phyloP scores from a whole-genome alignment of 352 stramenopile genomes.

The Pythium phragmitis region DNA sequence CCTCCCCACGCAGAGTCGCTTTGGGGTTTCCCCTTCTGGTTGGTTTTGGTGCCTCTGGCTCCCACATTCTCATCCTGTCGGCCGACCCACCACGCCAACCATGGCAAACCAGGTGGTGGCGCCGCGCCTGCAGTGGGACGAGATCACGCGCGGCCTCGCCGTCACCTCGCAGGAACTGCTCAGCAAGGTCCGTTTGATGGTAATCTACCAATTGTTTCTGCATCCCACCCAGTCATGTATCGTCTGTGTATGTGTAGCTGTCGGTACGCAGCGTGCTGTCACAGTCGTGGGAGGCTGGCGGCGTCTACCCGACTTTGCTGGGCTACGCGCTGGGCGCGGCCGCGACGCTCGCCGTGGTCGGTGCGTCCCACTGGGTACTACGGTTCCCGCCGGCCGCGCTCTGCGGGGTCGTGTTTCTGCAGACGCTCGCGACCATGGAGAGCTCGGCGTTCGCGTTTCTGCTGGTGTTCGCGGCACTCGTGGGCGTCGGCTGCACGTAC shows the following conservation, averaged over 20 bases:
- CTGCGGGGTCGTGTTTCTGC: constrained; percentile 19
- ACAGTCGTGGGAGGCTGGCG: constrained; percentile 53
- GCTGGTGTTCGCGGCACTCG: constrained; percentile 39
- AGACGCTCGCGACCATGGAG: constrained; percentile 22
- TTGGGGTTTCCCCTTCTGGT: not conserved
- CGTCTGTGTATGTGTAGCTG: constrained; percentile 27
- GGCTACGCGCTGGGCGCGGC: constrained; percentile 54
- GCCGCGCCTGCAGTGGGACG: constrained; percentile 15
- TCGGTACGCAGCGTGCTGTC: constrained; percentile 42
- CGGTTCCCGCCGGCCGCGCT: constrained; percentile 11
- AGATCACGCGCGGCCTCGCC: constrained; percentile 14
- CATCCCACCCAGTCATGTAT: not conserved
- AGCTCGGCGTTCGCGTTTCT: constrained; percentile 29
- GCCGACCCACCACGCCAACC: not conserved
- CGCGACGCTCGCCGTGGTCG: constrained; percentile 37
- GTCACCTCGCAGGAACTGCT: constrained; percentile 19
- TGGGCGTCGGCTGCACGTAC: constrained; percentile 55
- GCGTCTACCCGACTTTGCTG: constrained; percentile 56
- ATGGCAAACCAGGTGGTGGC: not conserved
- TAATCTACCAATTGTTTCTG: not conserved
- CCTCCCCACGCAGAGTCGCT: too few relatives aligned
- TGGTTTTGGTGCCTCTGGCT: not conserved
- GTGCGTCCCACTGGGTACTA: constrained; percentile 29
- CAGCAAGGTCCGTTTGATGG: constrained; percentile 18
- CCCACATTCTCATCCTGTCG: not conserved